phyloP scores from a whole-genome alignment of 148 eudicot species.

The Polygonum maritimum region DNA sequence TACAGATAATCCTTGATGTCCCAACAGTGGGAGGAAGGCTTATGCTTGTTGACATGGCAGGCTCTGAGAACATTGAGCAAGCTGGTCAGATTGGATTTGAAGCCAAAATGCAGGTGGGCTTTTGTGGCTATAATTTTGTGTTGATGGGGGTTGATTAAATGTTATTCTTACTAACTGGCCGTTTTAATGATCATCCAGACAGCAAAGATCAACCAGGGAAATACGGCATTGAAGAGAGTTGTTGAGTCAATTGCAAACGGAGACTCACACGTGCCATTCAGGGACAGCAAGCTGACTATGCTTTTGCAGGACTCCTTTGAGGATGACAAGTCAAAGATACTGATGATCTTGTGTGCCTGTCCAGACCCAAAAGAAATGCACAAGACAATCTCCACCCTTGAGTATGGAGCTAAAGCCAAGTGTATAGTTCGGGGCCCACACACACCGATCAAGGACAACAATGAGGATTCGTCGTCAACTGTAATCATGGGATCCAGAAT shows the following conservation, averaged over 20 bases:
- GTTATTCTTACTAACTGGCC: background rate
- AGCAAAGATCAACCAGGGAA: slow-evolving; percentile 91
- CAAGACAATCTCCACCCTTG: slow-evolving; percentile 81
- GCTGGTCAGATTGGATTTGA: slow-evolving; percentile 91
- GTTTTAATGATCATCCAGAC: slow-evolving; percentile 42
- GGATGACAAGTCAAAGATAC: slow-evolving; percentile 87
- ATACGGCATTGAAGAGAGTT: slow-evolving; percentile 83
- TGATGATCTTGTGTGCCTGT: slow-evolving; percentile 91
- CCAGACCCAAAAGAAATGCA: slow-evolving; percentile 96
- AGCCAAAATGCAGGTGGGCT: slow-evolving; percentile 87
- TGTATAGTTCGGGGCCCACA: slow-evolving; percentile 91
- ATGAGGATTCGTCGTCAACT: slow-evolving; percentile 64
- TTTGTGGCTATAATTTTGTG: background rate
- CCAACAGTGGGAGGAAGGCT: slow-evolving; percentile 95
- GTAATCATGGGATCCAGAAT: slow-evolving; percentile 70
- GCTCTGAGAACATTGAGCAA: slow-evolving; percentile 96
- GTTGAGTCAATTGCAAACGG: slow-evolving; percentile 98
- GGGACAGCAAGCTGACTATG: slow-evolving; percentile 99
- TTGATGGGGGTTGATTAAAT: background rate
- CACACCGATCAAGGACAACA: slow-evolving; percentile 54
- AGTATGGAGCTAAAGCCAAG: slow-evolving; percentile 97
- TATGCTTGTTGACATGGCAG: slow-evolving; percentile 99
- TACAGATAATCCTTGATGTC: slow-evolving; percentile 84
- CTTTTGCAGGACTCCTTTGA: slow-evolving; percentile 99
- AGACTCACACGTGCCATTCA: slow-evolving; percentile 93